These are phyloP conservation scores for Rhodotorula sphaerocarpa DNA, from an alignment of 768 basidiomycete species.

Conservation along the genomic window DNA sequence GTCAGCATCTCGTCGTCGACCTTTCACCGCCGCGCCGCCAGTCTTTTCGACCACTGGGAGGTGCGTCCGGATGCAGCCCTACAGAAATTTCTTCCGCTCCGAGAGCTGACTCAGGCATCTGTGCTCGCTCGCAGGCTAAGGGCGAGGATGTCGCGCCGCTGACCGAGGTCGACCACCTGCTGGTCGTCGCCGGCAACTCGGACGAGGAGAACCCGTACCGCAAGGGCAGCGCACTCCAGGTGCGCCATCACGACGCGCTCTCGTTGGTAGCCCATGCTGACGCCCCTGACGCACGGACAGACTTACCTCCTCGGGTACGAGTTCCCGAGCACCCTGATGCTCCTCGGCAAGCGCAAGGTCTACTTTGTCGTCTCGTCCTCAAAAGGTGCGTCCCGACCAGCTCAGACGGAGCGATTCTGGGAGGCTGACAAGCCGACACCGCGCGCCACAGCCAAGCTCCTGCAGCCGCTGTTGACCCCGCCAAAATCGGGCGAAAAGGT, in stretches of 20 bases:
- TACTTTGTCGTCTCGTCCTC: constrained; percentile 67
- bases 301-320: constrained; percentile 97
- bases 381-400: constrained; percentile 38
- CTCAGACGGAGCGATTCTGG: neutral
- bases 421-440: neutral
- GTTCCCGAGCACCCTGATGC: constrained; percentile 84
- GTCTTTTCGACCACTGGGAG: constrained; percentile 26
- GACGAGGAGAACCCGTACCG: constrained; percentile 80
- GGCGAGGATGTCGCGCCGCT: constrained; percentile 39
- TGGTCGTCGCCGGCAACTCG: constrained; percentile 45
- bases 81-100: too few species aligned
- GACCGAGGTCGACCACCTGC: constrained; percentile 40
- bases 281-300: constrained; percentile 50
- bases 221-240: constrained; percentile 87
- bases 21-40: constrained; percentile 29
- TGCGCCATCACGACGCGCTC: constrained; percentile 42
- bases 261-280: neutral
- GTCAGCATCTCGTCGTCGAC: constrained; percentile 29
- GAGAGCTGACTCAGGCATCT: neutral
- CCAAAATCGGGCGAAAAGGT: constrained; percentile 39
- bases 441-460: constrained; percentile 29
- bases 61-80: neutral
- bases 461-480: constrained; percentile 23
- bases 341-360: constrained; percentile 67
- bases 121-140: constrained; percentile 6